A percentile compares a stretch with the other conserved stretches of the same genome.
These are phyloP conservation scores for Blepharisma stoltei DNA, from an alignment of 73 alveolate genomes.

Conservation along the genomic window DNA sequence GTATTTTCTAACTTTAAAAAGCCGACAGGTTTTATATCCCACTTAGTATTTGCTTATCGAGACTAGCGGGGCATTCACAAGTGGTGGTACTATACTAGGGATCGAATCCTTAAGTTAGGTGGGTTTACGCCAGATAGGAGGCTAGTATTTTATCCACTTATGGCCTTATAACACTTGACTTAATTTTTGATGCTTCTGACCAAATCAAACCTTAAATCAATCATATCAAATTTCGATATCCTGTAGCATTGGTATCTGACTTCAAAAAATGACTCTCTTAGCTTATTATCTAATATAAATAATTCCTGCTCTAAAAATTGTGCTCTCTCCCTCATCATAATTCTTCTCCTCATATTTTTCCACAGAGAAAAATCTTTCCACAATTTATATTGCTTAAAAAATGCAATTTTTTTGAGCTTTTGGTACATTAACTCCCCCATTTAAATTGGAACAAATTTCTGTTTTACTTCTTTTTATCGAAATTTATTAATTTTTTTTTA, in stretches of 20 bases:
- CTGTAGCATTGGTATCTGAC: conserved; percentile 56
- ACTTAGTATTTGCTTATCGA: too few relatives aligned
- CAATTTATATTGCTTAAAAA: conserved; percentile 62
- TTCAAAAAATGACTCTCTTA: conserved; percentile 63
- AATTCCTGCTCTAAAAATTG: conserved; percentile 63
- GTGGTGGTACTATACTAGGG: too few relatives aligned
- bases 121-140: too few relatives aligned
- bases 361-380: conserved; percentile 84
- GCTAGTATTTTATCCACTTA: too few relatives aligned
- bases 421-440: conserved; percentile 56
- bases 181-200: conserved; percentile 63
- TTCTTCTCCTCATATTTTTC: conserved; percentile 78
- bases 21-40: too few relatives aligned
- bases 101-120: too few relatives aligned
- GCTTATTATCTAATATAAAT: conserved; percentile 69
- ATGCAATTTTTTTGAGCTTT: conserved; percentile 57
- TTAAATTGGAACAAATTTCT: too few relatives aligned
- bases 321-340: conserved; percentile 59
- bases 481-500: too few relatives aligned
- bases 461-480: too few relatives aligned
- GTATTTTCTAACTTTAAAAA: too few relatives aligned
- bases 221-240: conserved; percentile 61
- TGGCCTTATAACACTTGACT: too few relatives aligned
- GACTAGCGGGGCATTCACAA: too few relatives aligned
- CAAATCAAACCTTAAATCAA: conserved; percentile 52